Evolutionary conservation across 768 basidiomycete genomes (phyloP).

Genomic region (Lentinula raphanica): DNA sequence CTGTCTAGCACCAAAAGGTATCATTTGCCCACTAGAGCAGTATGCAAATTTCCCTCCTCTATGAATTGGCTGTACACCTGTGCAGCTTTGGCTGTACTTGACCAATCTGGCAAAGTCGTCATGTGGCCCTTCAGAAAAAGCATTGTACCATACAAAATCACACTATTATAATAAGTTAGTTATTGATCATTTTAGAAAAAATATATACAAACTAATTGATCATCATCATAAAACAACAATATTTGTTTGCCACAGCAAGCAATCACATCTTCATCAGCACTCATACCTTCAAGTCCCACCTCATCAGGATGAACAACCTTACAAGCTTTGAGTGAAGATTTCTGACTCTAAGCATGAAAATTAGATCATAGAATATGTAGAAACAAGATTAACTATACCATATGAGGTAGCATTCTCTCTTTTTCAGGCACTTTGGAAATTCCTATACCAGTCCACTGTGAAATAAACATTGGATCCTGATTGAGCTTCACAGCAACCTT

Average conservation of each 20-base stretch:
- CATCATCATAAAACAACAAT: not conserved
- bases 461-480: not conserved
- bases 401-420: not conserved
- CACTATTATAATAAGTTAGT: not conserved
- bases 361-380: not conserved
- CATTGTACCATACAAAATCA: conserved; percentile 1
- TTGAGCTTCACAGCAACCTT: not conserved
- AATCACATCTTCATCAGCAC: not conserved
- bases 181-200: no score
- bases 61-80: not conserved
- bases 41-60: not conserved
- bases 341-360: not conserved
- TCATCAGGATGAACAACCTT: not conserved
- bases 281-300: not conserved
- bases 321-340: not conserved
- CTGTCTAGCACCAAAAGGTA: not conserved
- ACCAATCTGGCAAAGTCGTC: not conserved
- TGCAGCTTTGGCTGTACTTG: not conserved
- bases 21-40: not conserved
- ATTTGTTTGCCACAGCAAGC: not conserved
- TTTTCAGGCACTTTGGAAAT: not conserved
- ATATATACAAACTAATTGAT: not conserved
- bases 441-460: not conserved
- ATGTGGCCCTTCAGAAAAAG: not conserved
- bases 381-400: not conserved